Evolutionary conservation across 306 rosid species (phyloP).

Genomic region (Phaseolus lunatus): DNA sequence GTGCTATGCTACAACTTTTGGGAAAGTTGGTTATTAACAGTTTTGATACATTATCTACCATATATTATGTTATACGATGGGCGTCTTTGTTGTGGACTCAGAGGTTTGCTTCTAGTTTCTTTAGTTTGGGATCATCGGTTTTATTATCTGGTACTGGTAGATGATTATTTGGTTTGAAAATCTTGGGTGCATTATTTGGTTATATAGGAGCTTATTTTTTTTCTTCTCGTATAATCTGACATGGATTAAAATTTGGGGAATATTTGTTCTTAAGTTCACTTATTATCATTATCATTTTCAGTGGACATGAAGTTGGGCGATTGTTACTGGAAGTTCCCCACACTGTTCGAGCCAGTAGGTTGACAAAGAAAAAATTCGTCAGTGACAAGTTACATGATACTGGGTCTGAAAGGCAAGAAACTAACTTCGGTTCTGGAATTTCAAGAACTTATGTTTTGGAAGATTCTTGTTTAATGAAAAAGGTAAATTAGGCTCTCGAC

Average conservation of each 20-base stretch:
- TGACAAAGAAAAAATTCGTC: conserved; percentile 46
- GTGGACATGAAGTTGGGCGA: conserved; percentile 83
- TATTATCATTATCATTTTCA: conserved; percentile 49
- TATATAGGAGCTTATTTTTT: neutral
- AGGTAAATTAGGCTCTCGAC: conserved; percentile 54
- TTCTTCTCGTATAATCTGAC: neutral
- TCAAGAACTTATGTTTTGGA: conserved; percentile 47
- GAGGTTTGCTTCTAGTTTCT: neutral
- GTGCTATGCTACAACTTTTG: neutral
- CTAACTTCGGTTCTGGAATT: conserved; percentile 42
- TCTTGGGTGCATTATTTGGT: neutral
- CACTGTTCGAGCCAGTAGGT: conserved; percentile 41
- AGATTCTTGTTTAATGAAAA: conserved; percentile 51
- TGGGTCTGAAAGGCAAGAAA: conserved; percentile 45
- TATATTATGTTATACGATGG: neutral
- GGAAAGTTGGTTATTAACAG: neutral
- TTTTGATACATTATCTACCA: neutral
- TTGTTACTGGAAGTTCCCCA: conserved; percentile 61
- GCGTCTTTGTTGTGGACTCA: neutral
- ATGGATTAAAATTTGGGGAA: conserved; percentile 18
- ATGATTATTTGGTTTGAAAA: neutral
- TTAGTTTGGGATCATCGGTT: neutral
- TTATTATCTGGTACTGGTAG: neutral
- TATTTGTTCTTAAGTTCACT: conserved; percentile 21
- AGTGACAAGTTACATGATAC: conserved; percentile 45